phyloP scores from a whole-genome alignment of 805 yeast species.

The Hanseniaspora taiwanica region DNA sequence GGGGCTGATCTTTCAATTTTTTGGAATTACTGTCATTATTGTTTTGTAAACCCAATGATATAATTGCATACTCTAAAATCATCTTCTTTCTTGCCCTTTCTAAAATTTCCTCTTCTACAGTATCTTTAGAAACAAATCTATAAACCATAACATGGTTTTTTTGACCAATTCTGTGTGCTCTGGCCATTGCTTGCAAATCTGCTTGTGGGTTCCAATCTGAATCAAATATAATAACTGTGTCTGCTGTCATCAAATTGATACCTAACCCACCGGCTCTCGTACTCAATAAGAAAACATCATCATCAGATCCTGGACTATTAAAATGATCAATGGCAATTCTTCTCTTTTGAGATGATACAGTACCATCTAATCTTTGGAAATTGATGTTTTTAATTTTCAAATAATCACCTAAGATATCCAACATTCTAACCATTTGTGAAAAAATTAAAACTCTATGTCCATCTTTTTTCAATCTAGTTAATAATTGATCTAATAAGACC shows the following conservation, averaged over 20 bases:
- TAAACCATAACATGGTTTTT: slow-evolving; percentile 96
- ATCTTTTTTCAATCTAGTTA: slow-evolving; percentile 74
- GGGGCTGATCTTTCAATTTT: slow-evolving; percentile 56
- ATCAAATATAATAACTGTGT: slow-evolving; percentile 93
- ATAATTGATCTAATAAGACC: slow-evolving; percentile 85
- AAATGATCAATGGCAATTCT: slow-evolving; percentile 92
- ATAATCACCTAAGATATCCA: slow-evolving; percentile 91
- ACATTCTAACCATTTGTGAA: slow-evolving; percentile 93
- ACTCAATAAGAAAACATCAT: slow-evolving; percentile 77
- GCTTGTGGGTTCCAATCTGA: slow-evolving; percentile 99
- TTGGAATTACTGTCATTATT: slow-evolving; percentile 17
- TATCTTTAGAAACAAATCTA: slow-evolving; percentile 93
- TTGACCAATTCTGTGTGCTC: slow-evolving; percentile 99
- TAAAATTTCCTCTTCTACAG: slow-evolving; percentile 93
- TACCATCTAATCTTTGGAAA: slow-evolving; percentile 93
- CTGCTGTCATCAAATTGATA: slow-evolving; percentile 97
- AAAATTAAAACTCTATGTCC: slow-evolving; percentile 94
- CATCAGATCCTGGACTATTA: slow-evolving; percentile 86
- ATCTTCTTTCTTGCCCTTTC: slow-evolving; percentile 96
- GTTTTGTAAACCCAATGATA: slow-evolving; percentile 90
- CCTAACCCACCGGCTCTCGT: slow-evolving; percentile 99
- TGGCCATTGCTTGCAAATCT: slow-evolving; percentile 97
- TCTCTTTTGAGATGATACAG: slow-evolving; percentile 87
- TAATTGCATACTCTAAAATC: slow-evolving; percentile 96
- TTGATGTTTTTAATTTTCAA: slow-evolving; percentile 72